Evolutionary conservation across 1,284 basidiomycete species (phyloP).

Genomic region (Cutaneotrichosporon daszewskae): DNA sequence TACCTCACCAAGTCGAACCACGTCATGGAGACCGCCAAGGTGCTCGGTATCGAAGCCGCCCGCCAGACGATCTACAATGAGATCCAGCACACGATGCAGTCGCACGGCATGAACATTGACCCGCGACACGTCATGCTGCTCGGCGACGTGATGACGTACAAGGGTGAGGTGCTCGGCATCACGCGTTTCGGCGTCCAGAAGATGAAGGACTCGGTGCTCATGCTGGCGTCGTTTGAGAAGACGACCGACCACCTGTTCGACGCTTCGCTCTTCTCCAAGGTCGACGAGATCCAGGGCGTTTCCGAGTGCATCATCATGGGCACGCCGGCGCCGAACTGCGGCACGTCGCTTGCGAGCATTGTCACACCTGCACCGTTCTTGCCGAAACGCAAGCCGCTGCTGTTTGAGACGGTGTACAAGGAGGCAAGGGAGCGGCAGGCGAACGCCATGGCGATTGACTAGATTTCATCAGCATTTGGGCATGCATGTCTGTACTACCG

Average conservation of each 20-base stretch:
- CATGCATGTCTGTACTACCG: background rate
- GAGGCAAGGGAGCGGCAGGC: conserved; percentile 21
- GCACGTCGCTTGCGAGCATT: conserved; percentile 75
- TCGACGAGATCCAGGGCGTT: conserved; percentile 89
- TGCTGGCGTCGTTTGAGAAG: conserved; percentile 99
- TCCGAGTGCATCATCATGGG: conserved; percentile 99
- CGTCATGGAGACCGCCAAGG: conserved; percentile 90
- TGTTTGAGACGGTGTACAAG: conserved; percentile 56
- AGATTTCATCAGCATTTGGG: background rate
- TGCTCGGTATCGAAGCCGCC: conserved; percentile 96
- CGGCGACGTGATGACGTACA: conserved; percentile 98
- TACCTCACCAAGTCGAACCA: conserved; percentile 92
- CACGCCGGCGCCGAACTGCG: conserved; percentile 90
- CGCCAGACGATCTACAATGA: conserved; percentile 92
- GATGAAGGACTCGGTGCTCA: conserved; percentile 99
- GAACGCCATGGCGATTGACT: conserved; percentile 13
- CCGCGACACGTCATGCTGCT: conserved; percentile 98
- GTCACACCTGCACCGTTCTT: conserved; percentile 55
- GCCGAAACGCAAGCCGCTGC: conserved; percentile 53
- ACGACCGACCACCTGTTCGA: conserved; percentile 99
- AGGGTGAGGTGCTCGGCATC: conserved; percentile 97
- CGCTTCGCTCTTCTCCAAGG: conserved; percentile 92
- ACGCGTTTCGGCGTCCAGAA: conserved; percentile 99
- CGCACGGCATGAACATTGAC: conserved; percentile 98
- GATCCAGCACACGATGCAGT: conserved; percentile 95